Conservation (phyloP, 495 filamentous ascomycete genomes). For the Xylaria palmicola region DNA sequence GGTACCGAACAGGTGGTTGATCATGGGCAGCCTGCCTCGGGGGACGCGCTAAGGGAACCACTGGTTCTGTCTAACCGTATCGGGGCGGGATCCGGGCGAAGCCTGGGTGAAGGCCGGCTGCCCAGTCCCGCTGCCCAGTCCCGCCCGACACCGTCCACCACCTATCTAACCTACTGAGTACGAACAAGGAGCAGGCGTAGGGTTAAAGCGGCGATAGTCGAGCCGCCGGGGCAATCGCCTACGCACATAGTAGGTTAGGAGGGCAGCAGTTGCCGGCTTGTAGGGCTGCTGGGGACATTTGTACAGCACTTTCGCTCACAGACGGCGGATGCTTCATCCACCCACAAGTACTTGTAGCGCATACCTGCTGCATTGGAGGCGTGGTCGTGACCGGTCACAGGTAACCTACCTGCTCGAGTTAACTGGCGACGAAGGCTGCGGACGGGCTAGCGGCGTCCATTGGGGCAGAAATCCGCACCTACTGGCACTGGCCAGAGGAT, state of each 20-base stretch:
- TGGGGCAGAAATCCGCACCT: background rate
- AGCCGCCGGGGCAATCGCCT: background rate
- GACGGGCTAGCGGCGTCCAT: background rate
- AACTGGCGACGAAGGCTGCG: background rate
- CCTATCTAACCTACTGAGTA: no score
- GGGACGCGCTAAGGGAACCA: background rate
- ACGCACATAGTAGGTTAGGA: background rate
- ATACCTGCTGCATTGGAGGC: no score
- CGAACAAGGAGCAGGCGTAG: background rate
- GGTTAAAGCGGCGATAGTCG: conserved; percentile 6
- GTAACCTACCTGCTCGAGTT: no score
- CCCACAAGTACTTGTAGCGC: no score
- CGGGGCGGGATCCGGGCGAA: background rate
- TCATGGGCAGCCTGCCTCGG: conserved; percentile 1
- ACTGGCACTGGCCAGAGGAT: background rate
- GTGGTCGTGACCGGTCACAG: no score
- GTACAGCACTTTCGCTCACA: background rate
- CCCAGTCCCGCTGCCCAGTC: background rate
- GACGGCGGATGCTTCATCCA: background rate
- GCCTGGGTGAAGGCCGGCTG: background rate
- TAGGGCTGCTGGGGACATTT: background rate
- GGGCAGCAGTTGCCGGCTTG: background rate
- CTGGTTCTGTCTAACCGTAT: background rate
- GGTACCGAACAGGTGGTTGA: conserved; percentile 10
- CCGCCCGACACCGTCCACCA: background rate